Conservation (phyloP, 1,139 yeast species). For the Pichia inconspicua region DNA sequence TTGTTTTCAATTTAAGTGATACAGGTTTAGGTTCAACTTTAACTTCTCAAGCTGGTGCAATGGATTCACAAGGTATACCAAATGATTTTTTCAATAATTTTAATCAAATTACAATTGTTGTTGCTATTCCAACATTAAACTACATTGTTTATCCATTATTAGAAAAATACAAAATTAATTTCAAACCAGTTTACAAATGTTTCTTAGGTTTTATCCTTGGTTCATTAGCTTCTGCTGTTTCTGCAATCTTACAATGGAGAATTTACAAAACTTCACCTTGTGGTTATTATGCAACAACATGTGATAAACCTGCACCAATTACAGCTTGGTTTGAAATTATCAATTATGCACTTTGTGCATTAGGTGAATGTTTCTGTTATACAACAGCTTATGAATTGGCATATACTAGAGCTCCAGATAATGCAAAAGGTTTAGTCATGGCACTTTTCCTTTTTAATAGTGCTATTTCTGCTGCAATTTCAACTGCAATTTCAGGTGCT, state of each 20-base stretch:
- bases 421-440: slow-evolving; percentile 63
- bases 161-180: slow-evolving; percentile 45
- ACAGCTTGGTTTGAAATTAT: slow-evolving; percentile 50
- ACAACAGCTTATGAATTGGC: slow-evolving; percentile 65
- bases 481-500: slow-evolving; percentile 49
- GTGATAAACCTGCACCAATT: slow-evolving; percentile 41
- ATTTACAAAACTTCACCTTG: slow-evolving; percentile 77
- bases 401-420: slow-evolving; percentile 59
- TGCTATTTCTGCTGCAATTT: slow-evolving; percentile 52
- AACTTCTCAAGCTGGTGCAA: slow-evolving; percentile 59
- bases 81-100: slow-evolving; percentile 62
- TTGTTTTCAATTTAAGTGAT: slow-evolving; percentile 54
- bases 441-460: slow-evolving; percentile 56
- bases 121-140: slow-evolving; percentile 56
- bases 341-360: slow-evolving; percentile 48
- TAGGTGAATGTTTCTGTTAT: slow-evolving; percentile 61
- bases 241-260: slow-evolving; percentile 73
- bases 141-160: slow-evolving; percentile 47
- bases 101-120: slow-evolving; percentile 58
- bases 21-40: slow-evolving; percentile 56
- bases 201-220: slow-evolving; percentile 69
- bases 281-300: slow-evolving; percentile 47
- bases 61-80: slow-evolving; percentile 60
- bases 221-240: slow-evolving; percentile 63
- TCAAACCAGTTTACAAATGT: slow-evolving; percentile 31